A percentile compares a stretch with the other conserved stretches of the same genome.
Evolutionary conservation across 1,139 yeast genomes (phyloP).

Genomic region (Magnusiomyces suaveolens): DNA sequence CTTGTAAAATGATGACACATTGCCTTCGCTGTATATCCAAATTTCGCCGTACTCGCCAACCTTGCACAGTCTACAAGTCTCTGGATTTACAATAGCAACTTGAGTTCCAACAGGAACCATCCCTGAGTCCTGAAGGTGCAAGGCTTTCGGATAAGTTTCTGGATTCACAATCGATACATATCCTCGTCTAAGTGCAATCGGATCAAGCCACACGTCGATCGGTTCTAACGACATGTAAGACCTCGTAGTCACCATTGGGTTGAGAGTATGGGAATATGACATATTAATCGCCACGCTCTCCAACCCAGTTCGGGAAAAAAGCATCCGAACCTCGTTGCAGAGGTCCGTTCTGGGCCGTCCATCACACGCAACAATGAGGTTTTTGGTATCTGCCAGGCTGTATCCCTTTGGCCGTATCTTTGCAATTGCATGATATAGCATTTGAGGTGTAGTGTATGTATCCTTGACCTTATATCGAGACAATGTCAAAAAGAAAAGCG

Average conservation of each 20-base stretch:
- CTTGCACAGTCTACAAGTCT: conserved; percentile 64
- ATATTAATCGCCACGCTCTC: conserved; percentile 65
- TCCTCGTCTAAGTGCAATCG: conserved; percentile 82
- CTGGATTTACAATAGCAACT: conserved; percentile 91
- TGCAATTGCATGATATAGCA: conserved; percentile 66
- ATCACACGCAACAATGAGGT: conserved; percentile 74
- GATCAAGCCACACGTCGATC: conserved; percentile 76
- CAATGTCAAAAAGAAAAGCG: conserved; percentile 58
- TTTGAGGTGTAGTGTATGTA: conserved; percentile 74
- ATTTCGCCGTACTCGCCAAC: conserved; percentile 97
- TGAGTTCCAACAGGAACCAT: conserved; percentile 93
- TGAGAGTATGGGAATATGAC: conserved; percentile 68
- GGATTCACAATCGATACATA: conserved; percentile 72
- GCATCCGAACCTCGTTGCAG: conserved; percentile 46
- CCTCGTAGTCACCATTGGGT: conserved; percentile 76
- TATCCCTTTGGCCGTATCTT: conserved; percentile 56
- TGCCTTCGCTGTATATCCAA: conserved; percentile 91
- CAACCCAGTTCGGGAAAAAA: conserved; percentile 56
- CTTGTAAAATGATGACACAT: conserved; percentile 52
- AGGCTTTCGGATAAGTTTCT: conserved; percentile 52
- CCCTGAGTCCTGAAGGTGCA: conserved; percentile 87
- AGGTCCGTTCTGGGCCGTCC: conserved; percentile 60
- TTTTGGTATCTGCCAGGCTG: conserved; percentile 55
- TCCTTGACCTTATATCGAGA: conserved; percentile 78
- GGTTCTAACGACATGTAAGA: conserved; percentile 88